These are phyloP conservation scores for Skeletonema tropicum DNA, from an alignment of 108 stramenopile species.

Conservation along the genomic window DNA sequence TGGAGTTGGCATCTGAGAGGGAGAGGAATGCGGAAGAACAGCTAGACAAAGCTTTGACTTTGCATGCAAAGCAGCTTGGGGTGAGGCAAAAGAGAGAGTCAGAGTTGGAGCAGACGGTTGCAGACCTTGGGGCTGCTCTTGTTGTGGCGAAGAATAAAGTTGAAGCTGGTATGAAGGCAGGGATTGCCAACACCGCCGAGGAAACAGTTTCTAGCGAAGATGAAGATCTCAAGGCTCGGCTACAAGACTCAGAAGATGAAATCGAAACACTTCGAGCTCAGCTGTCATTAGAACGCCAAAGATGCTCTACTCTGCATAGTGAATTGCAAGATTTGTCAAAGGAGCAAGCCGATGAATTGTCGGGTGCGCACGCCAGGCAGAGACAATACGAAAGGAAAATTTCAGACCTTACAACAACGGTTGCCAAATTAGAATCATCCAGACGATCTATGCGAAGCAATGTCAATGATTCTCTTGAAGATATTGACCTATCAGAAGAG, in stretches of 20 bases:
- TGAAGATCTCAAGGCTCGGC: slow-evolving; percentile 49
- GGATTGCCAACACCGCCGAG: background rate
- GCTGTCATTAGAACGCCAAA: slow-evolving; percentile 59
- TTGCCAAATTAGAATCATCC: slow-evolving; percentile 55
- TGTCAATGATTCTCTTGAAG: slow-evolving; percentile 14
- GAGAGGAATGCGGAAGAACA: slow-evolving; percentile 83
- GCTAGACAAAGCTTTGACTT: slow-evolving; percentile 68
- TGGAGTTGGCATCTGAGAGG: slow-evolving; percentile 70
- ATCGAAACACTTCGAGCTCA: slow-evolving; percentile 62
- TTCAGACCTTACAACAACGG: slow-evolving; percentile 60
- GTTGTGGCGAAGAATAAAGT: slow-evolving; percentile 53
- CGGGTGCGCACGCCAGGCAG: slow-evolving; percentile 55
- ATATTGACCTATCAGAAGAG: slow-evolving; percentile 8
- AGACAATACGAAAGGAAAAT: slow-evolving; percentile 69
- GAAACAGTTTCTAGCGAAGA: slow-evolving; percentile 58
- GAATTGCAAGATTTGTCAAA: slow-evolving; percentile 72
- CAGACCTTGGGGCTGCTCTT: slow-evolving; percentile 79
- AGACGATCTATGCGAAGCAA: slow-evolving; percentile 12
- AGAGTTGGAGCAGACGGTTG: slow-evolving; percentile 81
- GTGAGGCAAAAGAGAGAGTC: slow-evolving; percentile 73
- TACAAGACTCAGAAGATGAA: slow-evolving; percentile 64
- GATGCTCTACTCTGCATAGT: slow-evolving; percentile 57
- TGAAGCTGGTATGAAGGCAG: slow-evolving; percentile 29
- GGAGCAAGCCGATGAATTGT: slow-evolving; percentile 73
- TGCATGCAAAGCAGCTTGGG: slow-evolving; percentile 80